These are phyloP conservation scores for Podospora anserina DNA, from an alignment of 495 filamentous ascomycete species.

Conservation along the genomic window DNA sequence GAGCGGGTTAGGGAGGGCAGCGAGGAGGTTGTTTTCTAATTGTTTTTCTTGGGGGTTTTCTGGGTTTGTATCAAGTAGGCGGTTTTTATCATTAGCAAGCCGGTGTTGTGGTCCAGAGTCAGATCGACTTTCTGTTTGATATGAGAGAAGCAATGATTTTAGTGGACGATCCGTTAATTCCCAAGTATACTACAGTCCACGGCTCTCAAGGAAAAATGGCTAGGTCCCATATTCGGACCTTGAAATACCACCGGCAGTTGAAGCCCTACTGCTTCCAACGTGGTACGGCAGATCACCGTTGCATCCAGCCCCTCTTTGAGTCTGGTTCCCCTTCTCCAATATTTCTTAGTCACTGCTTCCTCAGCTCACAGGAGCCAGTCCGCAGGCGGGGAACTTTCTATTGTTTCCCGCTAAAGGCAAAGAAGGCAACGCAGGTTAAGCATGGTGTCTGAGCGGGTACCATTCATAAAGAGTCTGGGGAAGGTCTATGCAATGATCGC, in stretches of 20 bases:
- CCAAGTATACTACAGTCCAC: background rate
- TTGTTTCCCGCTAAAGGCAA: background rate
- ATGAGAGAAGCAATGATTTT: background rate
- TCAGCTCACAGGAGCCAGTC: background rate
- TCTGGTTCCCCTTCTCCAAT: too few species aligned
- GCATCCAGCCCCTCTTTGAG: background rate
- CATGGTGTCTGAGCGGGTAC: background rate
- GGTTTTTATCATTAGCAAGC: background rate
- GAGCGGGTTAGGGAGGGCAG: slow-evolving; percentile 20
- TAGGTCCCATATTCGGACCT: background rate
- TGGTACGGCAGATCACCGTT: slow-evolving; percentile 3
- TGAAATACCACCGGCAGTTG: slow-evolving; percentile 14
- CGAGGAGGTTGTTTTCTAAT: slow-evolving; percentile 24
- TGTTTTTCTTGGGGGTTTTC: background rate
- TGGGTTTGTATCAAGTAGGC: background rate
- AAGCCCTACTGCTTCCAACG: background rate
- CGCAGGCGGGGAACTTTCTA: background rate
- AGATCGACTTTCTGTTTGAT: background rate
- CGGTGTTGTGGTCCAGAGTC: background rate
- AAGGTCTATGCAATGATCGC: background rate
- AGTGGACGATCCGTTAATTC: background rate
- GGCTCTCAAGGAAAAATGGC: background rate
- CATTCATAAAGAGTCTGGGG: background rate
- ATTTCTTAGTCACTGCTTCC: slow-evolving; percentile 1
- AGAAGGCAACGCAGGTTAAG: background rate